Evolutionary conservation across 164 flowering plant genomes (phyloP), one percentile per base, ranked within the genome.

Genomic region (Aristolochia fimbriata): DNA sequence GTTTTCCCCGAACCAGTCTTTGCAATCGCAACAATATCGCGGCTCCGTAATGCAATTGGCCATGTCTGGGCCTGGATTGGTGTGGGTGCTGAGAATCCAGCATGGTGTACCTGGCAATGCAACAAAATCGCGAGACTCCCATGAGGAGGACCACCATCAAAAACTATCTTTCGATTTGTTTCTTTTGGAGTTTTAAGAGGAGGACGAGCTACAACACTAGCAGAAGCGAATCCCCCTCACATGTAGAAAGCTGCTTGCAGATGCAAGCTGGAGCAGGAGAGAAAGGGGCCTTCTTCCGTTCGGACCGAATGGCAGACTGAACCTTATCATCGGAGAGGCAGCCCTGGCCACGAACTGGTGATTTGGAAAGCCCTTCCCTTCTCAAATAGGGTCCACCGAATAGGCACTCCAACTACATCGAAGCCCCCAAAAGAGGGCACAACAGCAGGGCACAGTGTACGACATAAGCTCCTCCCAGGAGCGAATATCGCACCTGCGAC

Each of bases 401-500:
- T 30, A 76, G 83, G 81, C 74, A 60, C 91, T 79, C 84, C 91
- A 80, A 78, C 80, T 64, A 76, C 64, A 76, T 65, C 77, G 78
- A 83, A 81, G 83, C 86, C 82, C 70, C 81, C 73, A 70, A 74
- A 60, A 70, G 75, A 81, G 77, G 90, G 79, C 65, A 62, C 74
- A 52, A 60, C 62, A 60, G 47, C 64, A 60, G 59, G 51, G 54
- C 83, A 82, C 95, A 91, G 95, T 72, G 91, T 88, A 91, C 99
- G 96, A 91, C 96, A 94, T 88, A 83, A 79, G 93, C 99, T 88
- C 99, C 93, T 80, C 81, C 83, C 78, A 70, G 96, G 99, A 94
- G 99, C 96, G 80, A 91, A 94, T 85, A 91, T 94, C 97, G 99
- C 95, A 91, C 87, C 97, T 94, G 88, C 74, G 86, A 83, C 88